These are phyloP conservation scores for Pythium insidiosum DNA, from an alignment of 352 stramenopile species.

Conservation along the genomic window DNA sequence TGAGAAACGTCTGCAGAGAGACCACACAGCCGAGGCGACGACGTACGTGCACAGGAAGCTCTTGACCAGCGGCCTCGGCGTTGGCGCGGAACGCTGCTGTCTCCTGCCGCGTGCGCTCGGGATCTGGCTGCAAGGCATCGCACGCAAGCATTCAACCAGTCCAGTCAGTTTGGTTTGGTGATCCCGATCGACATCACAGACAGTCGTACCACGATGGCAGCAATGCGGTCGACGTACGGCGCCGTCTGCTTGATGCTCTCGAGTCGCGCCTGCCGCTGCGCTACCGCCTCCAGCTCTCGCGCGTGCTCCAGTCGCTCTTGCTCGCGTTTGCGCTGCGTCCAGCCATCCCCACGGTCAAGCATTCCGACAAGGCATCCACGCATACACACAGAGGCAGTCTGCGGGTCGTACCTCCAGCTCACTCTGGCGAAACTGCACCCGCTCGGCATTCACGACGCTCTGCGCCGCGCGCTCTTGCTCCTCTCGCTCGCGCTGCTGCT, in stretches of 20 bases:
- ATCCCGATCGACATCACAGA: background rate
- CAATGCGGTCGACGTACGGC: slow-evolving; percentile 58
- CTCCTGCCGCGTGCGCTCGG: slow-evolving; percentile 55
- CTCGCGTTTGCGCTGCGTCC: slow-evolving; percentile 39
- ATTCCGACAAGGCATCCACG: too few relatives aligned
- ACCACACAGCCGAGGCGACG: background rate
- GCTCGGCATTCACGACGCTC: slow-evolving; percentile 46
- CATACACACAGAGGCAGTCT: too few relatives aligned
- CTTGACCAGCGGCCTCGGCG: slow-evolving; percentile 49
- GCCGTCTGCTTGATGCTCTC: slow-evolving; percentile 57
- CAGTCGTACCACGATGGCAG: slow-evolving; percentile 35
- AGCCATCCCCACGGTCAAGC: background rate
- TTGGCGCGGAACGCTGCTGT: slow-evolving; percentile 64
- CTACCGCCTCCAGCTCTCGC: slow-evolving; percentile 18
- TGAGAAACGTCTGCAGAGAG: too few relatives aligned
- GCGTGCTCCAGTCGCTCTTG: slow-evolving; percentile 25
- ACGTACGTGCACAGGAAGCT: slow-evolving; percentile 36
- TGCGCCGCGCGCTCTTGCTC: slow-evolving; percentile 26
- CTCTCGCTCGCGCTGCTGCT: slow-evolving; percentile 24
- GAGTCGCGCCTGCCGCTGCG: slow-evolving; percentile 30
- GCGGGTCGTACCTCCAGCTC: slow-evolving; percentile 50
- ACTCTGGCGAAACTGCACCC: slow-evolving; percentile 47
- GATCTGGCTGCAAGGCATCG: slow-evolving; percentile 55
- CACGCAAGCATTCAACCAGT: too few relatives aligned
- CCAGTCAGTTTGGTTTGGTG: background rate